Base-by-base conservation (phyloP, 1,284 basidiomycete genomes). In the Pyrrhoderma noxium region DNA sequence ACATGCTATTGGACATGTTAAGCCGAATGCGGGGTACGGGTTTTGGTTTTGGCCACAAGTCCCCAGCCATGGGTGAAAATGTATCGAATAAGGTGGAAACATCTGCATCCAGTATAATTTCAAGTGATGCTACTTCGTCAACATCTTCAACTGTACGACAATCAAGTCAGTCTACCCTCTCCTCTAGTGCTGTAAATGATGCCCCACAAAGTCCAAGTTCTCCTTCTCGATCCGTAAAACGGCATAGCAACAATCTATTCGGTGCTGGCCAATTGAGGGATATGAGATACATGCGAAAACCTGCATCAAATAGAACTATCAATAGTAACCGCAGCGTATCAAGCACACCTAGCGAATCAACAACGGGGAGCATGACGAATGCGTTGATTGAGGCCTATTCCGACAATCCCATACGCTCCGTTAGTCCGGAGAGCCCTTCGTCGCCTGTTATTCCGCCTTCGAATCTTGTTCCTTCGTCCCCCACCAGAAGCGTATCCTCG, bases 241-340 rank as follows among this genome's bases (percentile, higher is more conserved):
- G 87, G 46, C 84, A 85, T 64, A 89, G 85, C 70, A 89, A 89
- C 64, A 89, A 89, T 61, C 69, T 90, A 47, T 89, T 89, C 58
- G 82, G 84, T 40, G 87, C 85, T n/a, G 80, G 82, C 25, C 75
- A 80, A 53, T 73, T 87, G 58, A 74, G 81, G 50, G 87, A 90
- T 63, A 79, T 86, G 61, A 71, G 72, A 7, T 85, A 88, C 64
- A 65, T 85, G 57, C 79, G 82, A 54, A 75, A 71, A 35, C 27
- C 27, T 5, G 57, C 62, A 19, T 62, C 71, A 11, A 70, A 72
- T 8, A 70, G 74, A 43, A 74, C 70, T 43, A 64, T 64, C 50
- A 68, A 66, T 22, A 76, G 72, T 58, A 69, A 69, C 41, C 71
- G 75, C 35, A 76, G 69, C 49, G 62, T 73, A 13, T 78, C 82